A percentile compares a stretch with the other conserved stretches of the same genome.
Evolutionary conservation across 192 early-diverging fungal species (phyloP).

Genomic region (Backusella parvicylindrica): DNA sequence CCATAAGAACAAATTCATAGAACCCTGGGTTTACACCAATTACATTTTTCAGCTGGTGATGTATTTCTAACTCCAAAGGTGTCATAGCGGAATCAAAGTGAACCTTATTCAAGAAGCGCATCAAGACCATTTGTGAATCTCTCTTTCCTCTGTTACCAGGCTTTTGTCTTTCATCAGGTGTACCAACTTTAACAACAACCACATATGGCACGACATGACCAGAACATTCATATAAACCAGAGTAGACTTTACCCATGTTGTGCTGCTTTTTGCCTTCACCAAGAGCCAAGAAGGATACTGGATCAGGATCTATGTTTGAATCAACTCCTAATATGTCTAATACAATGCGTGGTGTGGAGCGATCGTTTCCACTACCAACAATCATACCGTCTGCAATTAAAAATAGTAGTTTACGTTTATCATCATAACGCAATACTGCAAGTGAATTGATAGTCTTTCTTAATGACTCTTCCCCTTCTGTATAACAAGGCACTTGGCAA

Average conservation of each 20-base stretch:
- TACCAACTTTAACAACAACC: slow-evolving; percentile 80
- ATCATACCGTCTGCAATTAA: slow-evolving; percentile 81
- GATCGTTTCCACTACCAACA: slow-evolving; percentile 79
- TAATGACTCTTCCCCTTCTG: slow-evolving; percentile 77
- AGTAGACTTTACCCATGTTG: slow-evolving; percentile 81
- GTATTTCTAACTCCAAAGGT: slow-evolving; percentile 76
- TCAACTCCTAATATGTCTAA: slow-evolving; percentile 70
- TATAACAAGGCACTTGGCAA: slow-evolving; percentile 80
- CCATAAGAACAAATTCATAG: slow-evolving; percentile 78
- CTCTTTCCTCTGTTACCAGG: slow-evolving; percentile 87
- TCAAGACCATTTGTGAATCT: slow-evolving; percentile 82
- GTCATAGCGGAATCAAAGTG: slow-evolving; percentile 78
- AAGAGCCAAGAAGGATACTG: slow-evolving; percentile 66
- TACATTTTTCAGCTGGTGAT: slow-evolving; percentile 83
- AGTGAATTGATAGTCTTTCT: slow-evolving; percentile 73
- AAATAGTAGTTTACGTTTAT: slow-evolving; percentile 77
- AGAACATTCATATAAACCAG: slow-evolving; percentile 73
- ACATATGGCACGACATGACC: slow-evolving; percentile 75
- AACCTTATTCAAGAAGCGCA: slow-evolving; percentile 78
- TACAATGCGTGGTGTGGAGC: slow-evolving; percentile 79
- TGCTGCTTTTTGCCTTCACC: slow-evolving; percentile 75
- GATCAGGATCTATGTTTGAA: slow-evolving; percentile 53
- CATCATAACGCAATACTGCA: slow-evolving; percentile 70
- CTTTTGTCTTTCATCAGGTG: slow-evolving; percentile 57
- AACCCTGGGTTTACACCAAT: slow-evolving; percentile 81